A percentile compares a stretch with the other conserved stretches of the same genome.
Conservation (phyloP, 208 protist genomes). For the Borovskyia barvae region DNA sequence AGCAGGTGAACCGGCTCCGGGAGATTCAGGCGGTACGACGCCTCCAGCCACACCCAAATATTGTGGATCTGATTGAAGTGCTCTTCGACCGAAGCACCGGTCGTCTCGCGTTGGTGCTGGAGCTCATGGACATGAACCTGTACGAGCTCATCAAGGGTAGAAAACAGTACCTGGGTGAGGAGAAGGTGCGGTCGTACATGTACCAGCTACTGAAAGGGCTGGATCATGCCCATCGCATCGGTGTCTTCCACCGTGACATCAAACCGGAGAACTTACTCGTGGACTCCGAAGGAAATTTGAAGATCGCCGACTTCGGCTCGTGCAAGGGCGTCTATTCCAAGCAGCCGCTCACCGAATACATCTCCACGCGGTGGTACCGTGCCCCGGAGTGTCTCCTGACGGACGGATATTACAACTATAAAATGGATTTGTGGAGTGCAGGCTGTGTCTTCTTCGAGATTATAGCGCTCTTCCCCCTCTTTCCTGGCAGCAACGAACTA, state of each 20-base stretch:
- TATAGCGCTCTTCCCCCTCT: conserved; percentile 74
- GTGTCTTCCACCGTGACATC: conserved; percentile 95
- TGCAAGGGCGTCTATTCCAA: conserved; percentile 81
- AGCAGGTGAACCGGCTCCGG: conserved; percentile 96
- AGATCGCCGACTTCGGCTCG: conserved; percentile 93
- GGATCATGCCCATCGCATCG: conserved; percentile 91
- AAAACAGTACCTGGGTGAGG: conserved; percentile 82
- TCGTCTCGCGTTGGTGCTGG: conserved; percentile 95
- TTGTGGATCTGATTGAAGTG: conserved; percentile 95
- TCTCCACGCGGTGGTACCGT: conserved; percentile 93
- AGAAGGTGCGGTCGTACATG: conserved; percentile 86
- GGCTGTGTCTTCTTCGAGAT: conserved; percentile 91
- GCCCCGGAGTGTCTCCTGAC: conserved; percentile 92
- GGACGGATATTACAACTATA: conserved; percentile 87
- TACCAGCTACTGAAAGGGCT: conserved; percentile 91
- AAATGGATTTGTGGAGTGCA: conserved; percentile 91
- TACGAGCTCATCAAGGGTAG: conserved; percentile 95
- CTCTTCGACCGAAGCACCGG: conserved; percentile 93
- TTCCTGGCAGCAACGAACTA: conserved; percentile 77
- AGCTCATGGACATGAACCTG: conserved; percentile 98
- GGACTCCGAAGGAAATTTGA: conserved; percentile 78
- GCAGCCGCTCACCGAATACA: conserved; percentile 90
- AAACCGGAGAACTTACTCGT: conserved; percentile 98
- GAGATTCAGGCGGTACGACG: conserved; percentile 96
- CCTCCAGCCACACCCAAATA: conserved; percentile 93